phyloP scores from a whole-genome alignment of 768 basidiomycete species.

The Grammothele lineata region DNA sequence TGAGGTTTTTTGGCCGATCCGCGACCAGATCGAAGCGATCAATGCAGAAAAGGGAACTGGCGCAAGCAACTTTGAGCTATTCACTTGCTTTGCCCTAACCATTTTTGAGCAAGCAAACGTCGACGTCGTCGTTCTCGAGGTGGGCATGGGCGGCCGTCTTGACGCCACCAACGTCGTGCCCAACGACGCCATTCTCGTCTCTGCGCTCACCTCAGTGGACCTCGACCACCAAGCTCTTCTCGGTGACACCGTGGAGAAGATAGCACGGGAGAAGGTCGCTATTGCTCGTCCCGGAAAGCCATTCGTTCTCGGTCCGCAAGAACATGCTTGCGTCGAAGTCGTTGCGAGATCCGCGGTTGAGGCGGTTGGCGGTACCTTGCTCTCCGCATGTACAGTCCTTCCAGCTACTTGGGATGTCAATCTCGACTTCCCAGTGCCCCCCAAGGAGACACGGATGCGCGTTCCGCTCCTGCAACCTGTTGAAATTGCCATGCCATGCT shows the following conservation, averaged over 20 bases:
- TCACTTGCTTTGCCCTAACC: slow-evolving; percentile 75
- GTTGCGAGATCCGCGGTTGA: slow-evolving; percentile 42
- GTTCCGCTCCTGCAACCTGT: slow-evolving; percentile 40
- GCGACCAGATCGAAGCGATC: slow-evolving; percentile 43
- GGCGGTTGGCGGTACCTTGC: slow-evolving; percentile 35
- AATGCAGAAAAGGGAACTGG: slow-evolving; percentile 40
- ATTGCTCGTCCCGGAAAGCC: slow-evolving; percentile 64
- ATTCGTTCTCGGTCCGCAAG: slow-evolving; percentile 67
- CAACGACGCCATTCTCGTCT: slow-evolving; percentile 61
- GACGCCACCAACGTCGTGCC: slow-evolving; percentile 94
- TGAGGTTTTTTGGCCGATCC: slow-evolving; percentile 43
- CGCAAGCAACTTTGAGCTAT: slow-evolving; percentile 77
- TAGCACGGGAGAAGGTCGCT: slow-evolving; percentile 78
- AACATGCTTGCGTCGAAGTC: slow-evolving; percentile 41
- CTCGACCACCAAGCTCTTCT: slow-evolving; percentile 92
- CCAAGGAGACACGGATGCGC: not conserved
- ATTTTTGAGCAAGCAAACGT: slow-evolving; percentile 68
- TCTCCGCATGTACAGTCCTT: slow-evolving; percentile 29
- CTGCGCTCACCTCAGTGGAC: slow-evolving; percentile 84
- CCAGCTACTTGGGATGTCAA: slow-evolving; percentile 31
- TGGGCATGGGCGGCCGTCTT: slow-evolving; percentile 88
- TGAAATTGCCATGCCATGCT: slow-evolving; percentile 38
- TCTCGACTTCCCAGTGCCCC: slow-evolving; percentile 31
- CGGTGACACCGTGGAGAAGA: slow-evolving; percentile 68
- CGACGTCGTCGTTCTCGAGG: slow-evolving; percentile 86